These are phyloP conservation scores for Tetraselmis striata DNA, from an alignment of 139 green algal species.

Conservation along the genomic window DNA sequence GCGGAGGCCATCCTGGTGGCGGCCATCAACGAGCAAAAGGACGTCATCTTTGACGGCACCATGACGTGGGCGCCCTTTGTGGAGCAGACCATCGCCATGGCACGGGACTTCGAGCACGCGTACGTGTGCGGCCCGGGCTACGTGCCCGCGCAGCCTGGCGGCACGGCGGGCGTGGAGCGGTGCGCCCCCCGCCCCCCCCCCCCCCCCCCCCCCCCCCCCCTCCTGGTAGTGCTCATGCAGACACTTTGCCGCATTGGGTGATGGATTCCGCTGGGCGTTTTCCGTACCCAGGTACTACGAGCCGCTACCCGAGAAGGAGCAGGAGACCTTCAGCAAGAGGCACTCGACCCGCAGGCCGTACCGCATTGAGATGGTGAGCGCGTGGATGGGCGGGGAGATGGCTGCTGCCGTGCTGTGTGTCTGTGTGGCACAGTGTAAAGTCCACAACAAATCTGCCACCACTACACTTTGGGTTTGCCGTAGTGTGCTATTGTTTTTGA, in stretches of 20 bases:
- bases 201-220: not conserved
- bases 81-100: slow-evolving; percentile 43
- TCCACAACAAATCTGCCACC: no score
- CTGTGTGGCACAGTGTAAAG: no score
- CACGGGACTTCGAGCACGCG: slow-evolving; percentile 33
- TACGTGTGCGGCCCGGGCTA: slow-evolving; percentile 39
- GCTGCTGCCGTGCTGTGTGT: no score
- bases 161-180: slow-evolving; percentile 24
- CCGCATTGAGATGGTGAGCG: slow-evolving; percentile 37
- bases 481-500: no score
- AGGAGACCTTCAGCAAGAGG: slow-evolving; percentile 1
- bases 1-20: slow-evolving; percentile 36
- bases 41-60: slow-evolving; percentile 42
- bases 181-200: not conserved
- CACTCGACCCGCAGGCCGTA: slow-evolving; percentile 17
- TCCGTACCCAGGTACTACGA: not conserved
- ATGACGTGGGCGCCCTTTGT: slow-evolving; percentile 49
- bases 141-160: slow-evolving; percentile 17
- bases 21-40: slow-evolving; percentile 37
- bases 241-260: no score
- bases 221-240: slow-evolving; percentile 29
- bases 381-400: no score
- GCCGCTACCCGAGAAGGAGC: not conserved
- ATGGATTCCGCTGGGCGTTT: no score
- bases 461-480: no score